Base-by-base conservation (phyloP, 768 basidiomycete species). In the Rhizopogon rudus region DNA sequence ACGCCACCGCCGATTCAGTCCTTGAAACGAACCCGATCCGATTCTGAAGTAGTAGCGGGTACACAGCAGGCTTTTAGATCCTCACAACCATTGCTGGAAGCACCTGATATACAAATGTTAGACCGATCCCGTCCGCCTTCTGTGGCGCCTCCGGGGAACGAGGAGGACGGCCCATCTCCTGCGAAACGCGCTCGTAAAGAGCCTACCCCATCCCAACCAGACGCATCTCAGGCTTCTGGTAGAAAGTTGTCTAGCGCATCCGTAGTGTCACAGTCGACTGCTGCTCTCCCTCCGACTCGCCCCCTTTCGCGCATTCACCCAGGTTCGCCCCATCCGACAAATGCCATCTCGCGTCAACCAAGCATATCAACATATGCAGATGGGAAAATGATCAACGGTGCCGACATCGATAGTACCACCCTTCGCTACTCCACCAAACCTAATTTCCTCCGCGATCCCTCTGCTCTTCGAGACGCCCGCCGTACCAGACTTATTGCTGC, bases 391-490 rank as follows among this genome's bases (percentile, higher is more conserved):
- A 59, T 75, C 3, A 75, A 71, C 29, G 70, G 72, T 44, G 56
- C 75, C 2, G 80, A 78, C n/a, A 52, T 68, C 33, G 80, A 82
- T 20, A 61, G 66, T 17, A 77, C 77, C 54, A 72, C 74, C 35
- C 73, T 80, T 16, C 86, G 88, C 28, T 82, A 88, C 55, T 81
- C 88, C n/a, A 81, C 85, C 2, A 88, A 84, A 63, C 82, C 88
- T 5, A 72, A 77, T 35, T 55, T 79, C 9, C 72, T 79, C 28
- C 81, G 81, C 14, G 87, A 90, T 60, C 76, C 77, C 1, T 73
- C 76, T 8, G 75, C 79, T 31, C 61, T 77, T 4, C 75, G 74
- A 44, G 80, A 81, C 60, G 73, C 77, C 28, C 79, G 87, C 43
- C 78, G 86, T 28, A 74, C 80, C 12, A 82, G 84, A 14, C 74